phyloP scores from a whole-genome alignment of 2,329 filamentous ascomycete species.

The Xylariaceae sp. region DNA sequence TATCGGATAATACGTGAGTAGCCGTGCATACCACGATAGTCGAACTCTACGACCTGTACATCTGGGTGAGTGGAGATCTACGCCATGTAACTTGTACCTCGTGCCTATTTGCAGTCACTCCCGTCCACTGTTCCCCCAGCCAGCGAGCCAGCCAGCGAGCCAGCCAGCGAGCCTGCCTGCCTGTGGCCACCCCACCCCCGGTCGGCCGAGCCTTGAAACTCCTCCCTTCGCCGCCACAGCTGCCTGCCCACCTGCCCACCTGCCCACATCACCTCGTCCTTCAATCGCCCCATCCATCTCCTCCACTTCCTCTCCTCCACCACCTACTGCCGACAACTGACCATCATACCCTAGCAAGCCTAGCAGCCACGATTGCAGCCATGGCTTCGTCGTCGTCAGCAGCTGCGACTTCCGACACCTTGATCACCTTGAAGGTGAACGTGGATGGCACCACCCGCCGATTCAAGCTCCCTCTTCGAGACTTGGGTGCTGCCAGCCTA shows the following conservation, averaged over 20 bases:
- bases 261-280: neutral
- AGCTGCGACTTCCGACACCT: constrained; percentile 49
- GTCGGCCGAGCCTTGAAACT: neutral
- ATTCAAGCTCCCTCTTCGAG: constrained; percentile 83
- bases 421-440: constrained; percentile 79
- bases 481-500: constrained; percentile 66
- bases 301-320: too few species aligned
- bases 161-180: neutral
- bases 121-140: too few species aligned
- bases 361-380: too few species aligned
- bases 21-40: too few species aligned
- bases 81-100: too few species aligned
- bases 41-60: too few species aligned
- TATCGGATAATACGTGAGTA: too few species aligned
- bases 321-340: too few species aligned
- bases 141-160: neutral
- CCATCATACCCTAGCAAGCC: constrained; percentile 1
- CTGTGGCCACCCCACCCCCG: neutral
- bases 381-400: constrained; percentile 30
- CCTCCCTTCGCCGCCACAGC: neutral
- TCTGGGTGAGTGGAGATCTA: too few species aligned
- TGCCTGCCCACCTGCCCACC: neutral
- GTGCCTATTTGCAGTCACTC: too few species aligned
- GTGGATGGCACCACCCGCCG: constrained; percentile 69
- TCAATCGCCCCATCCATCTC: neutral